Base-by-base conservation (phyloP, 306 rosid species). In the Lathyrus aphaca region DNA sequence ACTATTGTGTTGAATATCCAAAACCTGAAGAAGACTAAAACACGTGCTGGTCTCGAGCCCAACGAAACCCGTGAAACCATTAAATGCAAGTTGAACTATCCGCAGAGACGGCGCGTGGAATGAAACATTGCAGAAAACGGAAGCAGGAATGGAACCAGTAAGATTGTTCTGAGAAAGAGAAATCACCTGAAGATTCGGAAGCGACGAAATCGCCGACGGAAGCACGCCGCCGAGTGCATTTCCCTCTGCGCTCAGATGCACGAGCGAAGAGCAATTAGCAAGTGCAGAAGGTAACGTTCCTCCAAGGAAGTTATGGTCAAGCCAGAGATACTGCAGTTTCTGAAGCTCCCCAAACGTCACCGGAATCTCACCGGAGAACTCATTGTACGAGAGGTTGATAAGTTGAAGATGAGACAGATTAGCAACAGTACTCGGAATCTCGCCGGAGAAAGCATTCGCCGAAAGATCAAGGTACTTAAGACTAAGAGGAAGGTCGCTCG, bases 231-330 rank as follows among this genome's bases (percentile, higher is more conserved):
- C 79, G 3, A 93, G 88, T 7, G 84, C 79, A 74, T 93, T 93
- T 19, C 85, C 96, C 21, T 88, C 97, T 4, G 75, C 89, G 79
- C 93, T 93, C 38, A 93, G 79, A 77, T 93, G 98, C 39, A 86
- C 78, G 8, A 93, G 96, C 74, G 91, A 84, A 40, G 90, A 88
- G 59, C 94, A 90, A 46, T 93, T 90, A 4, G 96, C 96, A 0
- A 93, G 77, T 1, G 98, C 98, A 27, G 98, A 90, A 45, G 98
- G 97, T 17, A 93, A 67, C 12, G 98, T 88, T 51, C 98, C 98
- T 64, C 75, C 82, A 1, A 93, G 32, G 0, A 81, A 72, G 68
- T 93, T 93, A 71, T 88, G 82, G 63, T 93, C 98, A 6, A 93
- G 82, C 98, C 98, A 93, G 30, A 93, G 91, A 66, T 86, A 89